Conservation (phyloP, 352 stramenopile genomes). For the Globisporangium emineosum region DNA sequence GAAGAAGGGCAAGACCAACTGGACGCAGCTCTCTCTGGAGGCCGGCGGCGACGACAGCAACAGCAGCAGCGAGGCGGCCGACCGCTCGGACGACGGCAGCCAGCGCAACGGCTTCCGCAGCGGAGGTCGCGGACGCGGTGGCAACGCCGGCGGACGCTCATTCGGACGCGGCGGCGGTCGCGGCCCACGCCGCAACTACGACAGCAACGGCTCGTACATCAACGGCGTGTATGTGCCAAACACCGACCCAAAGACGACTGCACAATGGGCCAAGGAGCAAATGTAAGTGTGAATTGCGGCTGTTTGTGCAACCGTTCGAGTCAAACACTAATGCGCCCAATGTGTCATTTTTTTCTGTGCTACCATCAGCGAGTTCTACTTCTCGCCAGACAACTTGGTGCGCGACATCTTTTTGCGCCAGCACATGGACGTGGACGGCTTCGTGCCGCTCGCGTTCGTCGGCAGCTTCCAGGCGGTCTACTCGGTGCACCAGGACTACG, state of each 20-base stretch:
- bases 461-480: slow-evolving; percentile 89
- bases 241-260: slow-evolving; percentile 61
- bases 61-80: slow-evolving; percentile 15
- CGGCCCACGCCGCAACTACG: slow-evolving; percentile 38
- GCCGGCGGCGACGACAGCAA: slow-evolving; percentile 24
- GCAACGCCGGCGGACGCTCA: slow-evolving; percentile 17
- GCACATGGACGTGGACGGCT: slow-evolving; percentile 88
- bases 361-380: slow-evolving; percentile 78
- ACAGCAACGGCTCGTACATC: slow-evolving; percentile 61
- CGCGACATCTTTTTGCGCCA: slow-evolving; percentile 83
- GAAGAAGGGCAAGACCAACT: slow-evolving; percentile 76
- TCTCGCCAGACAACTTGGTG: slow-evolving; percentile 80
- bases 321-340: slow-evolving; percentile 6
- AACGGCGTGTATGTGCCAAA: slow-evolving; percentile 83
- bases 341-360: neutral
- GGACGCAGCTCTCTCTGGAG: slow-evolving; percentile 63
- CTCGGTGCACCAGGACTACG: slow-evolving; percentile 82
- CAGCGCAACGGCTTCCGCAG: slow-evolving; percentile 24
- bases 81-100: slow-evolving; percentile 13
- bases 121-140: slow-evolving; percentile 22
- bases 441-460: slow-evolving; percentile 86
- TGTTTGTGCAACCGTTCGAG: neutral
- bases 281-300: slow-evolving; percentile 46
- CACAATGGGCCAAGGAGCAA: slow-evolving; percentile 79
- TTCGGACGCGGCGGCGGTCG: slow-evolving; percentile 25